Conservation (phyloP, 2,329 filamentous ascomycete species). For the Alternaria angustiovoidea region DNA sequence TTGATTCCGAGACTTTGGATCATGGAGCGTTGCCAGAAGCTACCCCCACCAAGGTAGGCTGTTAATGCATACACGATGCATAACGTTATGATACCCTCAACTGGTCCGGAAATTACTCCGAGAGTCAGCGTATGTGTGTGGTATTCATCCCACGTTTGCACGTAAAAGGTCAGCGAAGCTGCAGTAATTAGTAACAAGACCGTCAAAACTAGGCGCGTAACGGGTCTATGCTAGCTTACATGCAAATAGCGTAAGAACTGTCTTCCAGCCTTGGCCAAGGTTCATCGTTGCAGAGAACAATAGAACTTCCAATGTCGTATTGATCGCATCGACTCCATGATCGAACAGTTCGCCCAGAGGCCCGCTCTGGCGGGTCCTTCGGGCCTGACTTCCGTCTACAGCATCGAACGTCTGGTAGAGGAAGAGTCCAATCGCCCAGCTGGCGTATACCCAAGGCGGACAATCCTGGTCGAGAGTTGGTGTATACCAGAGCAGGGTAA, state of each 20-base stretch:
- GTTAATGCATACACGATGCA: conserved; percentile 84
- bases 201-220: background rate
- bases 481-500: conserved; percentile 95
- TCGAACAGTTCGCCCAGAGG: conserved; percentile 97
- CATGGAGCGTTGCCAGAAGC: conserved; percentile 91
- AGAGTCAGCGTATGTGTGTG: conserved; percentile 96
- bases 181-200: conserved; percentile 2
- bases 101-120: conserved; percentile 89
- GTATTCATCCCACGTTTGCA: conserved; percentile 99
- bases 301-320: conserved; percentile 91
- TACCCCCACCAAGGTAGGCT: conserved; percentile 83
- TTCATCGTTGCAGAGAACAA: conserved; percentile 94
- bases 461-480: conserved; percentile 94
- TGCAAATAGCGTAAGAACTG: conserved; percentile 82
- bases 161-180: conserved; percentile 95
- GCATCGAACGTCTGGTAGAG: conserved; percentile 99
- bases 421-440: conserved; percentile 89
- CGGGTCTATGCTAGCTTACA: conserved; percentile 58
- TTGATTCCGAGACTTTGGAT: conserved; percentile 75
- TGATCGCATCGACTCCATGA: conserved; percentile 93
- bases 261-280: conserved; percentile 90
- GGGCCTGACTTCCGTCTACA: conserved; percentile 90
- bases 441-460: conserved; percentile 92
- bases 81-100: conserved; percentile 90
- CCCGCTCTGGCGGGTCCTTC: conserved; percentile 89